Conservation (phyloP, 768 basidiomycete species). For the Lentinula raphanica region DNA sequence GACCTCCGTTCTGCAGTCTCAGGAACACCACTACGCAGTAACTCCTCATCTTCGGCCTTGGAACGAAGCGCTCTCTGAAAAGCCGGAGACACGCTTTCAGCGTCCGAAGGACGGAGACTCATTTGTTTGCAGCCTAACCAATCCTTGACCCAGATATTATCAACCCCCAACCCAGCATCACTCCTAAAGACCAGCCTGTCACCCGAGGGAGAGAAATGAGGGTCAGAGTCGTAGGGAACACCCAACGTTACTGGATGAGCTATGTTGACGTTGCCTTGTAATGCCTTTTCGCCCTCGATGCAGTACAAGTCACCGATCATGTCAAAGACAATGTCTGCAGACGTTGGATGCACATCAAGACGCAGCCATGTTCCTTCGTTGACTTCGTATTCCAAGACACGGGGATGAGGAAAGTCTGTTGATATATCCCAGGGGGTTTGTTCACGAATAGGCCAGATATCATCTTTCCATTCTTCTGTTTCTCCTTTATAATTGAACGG, state of each 20-base stretch:
- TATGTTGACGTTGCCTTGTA: neutral
- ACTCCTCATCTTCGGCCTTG: conserved; percentile 27
- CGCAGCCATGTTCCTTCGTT: conserved; percentile 73
- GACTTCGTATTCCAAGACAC: conserved; percentile 60
- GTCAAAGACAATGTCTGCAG: conserved; percentile 70
- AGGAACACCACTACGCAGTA: conserved; percentile 30
- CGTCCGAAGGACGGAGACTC: conserved; percentile 22
- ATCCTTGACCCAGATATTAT: conserved; percentile 68
- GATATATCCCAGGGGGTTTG: conserved; percentile 26
- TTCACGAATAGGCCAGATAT: conserved; percentile 7
- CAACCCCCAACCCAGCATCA: conserved; percentile 66
- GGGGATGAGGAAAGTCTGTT: conserved; percentile 66
- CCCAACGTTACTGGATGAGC: conserved; percentile 61
- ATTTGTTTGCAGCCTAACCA: conserved; percentile 65
- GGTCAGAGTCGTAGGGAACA: conserved; percentile 66
- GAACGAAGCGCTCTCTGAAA: conserved; percentile 21
- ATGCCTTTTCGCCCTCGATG: conserved; percentile 40
- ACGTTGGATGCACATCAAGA: conserved; percentile 62
- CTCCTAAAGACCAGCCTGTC: conserved; percentile 61
- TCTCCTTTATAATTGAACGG: neutral
- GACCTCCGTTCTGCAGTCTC: conserved; percentile 32
- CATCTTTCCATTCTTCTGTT: conserved; percentile 2
- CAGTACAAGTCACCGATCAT: conserved; percentile 75
- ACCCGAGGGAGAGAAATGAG: conserved; percentile 66
- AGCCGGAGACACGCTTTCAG: conserved; percentile 12